phyloP scores from a whole-genome alignment of 2,329 filamentous ascomycete genomes.

The Trichoderma afroharzianum region DNA sequence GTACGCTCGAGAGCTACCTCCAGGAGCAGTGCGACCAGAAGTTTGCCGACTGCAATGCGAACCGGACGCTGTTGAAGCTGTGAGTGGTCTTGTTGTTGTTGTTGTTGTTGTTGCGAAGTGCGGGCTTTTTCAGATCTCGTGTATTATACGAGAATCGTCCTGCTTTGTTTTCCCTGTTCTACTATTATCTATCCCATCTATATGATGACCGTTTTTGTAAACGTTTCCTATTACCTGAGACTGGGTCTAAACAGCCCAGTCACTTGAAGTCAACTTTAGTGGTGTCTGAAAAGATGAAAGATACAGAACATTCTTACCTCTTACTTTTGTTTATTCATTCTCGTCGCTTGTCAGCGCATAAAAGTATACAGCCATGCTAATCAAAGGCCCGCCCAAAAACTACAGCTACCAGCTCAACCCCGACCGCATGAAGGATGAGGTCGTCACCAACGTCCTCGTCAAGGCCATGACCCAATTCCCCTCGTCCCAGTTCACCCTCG shows the following conservation, averaged over 20 bases:
- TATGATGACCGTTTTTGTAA: slow-evolving; percentile 71
- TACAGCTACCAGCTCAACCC: slow-evolving; percentile 98
- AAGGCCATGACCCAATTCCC: slow-evolving; percentile 98
- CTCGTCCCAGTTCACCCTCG: slow-evolving; percentile 89
- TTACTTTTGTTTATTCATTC: neutral
- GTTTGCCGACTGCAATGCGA: slow-evolving; percentile 94
- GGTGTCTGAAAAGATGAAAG: slow-evolving; percentile 60
- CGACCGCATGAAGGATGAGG: slow-evolving; percentile 93
- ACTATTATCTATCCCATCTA: neutral
- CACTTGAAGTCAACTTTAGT: slow-evolving; percentile 46
- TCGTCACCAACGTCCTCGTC: slow-evolving; percentile 97
- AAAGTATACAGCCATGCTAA: neutral
- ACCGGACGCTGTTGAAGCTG: slow-evolving; percentile 94
- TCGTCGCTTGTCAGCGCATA: neutral
- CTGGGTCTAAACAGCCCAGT: slow-evolving; percentile 40
- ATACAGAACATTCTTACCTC: neutral
- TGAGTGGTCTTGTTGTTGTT: slow-evolving; percentile 54
- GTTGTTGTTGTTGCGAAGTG: neutral
- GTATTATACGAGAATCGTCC: neutral
- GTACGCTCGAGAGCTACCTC: slow-evolving; percentile 91
- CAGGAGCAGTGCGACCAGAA: slow-evolving; percentile 91
- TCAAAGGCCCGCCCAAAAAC: slow-evolving; percentile 1
- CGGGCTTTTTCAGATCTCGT: neutral
- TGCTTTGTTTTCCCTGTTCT: neutral
- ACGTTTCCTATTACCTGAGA: slow-evolving; percentile 99